Percentiles rank a stretch among this genome's conserved stretches.
phyloP scores from a whole-genome alignment of 1,284 basidiomycete species.

The Ganoderma meredithae region DNA sequence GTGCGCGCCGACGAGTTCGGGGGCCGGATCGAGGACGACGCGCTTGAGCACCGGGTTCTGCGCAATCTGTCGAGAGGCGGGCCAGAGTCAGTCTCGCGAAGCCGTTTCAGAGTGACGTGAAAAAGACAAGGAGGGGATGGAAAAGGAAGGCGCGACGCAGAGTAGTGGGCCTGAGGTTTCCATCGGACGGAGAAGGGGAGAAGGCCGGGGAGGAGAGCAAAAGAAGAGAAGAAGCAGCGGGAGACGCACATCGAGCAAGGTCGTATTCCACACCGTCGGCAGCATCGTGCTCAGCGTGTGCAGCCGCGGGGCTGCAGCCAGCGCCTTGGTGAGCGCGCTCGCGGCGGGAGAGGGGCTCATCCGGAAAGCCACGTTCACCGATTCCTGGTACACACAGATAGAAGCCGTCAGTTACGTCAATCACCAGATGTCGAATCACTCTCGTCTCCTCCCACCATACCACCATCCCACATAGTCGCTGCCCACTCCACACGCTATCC shows the following conservation, averaged over 20 bases:
- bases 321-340: slow-evolving; percentile 35
- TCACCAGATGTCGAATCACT: slow-evolving; percentile 8
- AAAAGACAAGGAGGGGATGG: slow-evolving; percentile 7
- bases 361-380: slow-evolving; percentile 55
- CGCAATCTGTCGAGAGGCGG: slow-evolving; percentile 33
- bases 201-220: slow-evolving; percentile 9
- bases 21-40: slow-evolving; percentile 37
- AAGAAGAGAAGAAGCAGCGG: slow-evolving; percentile 8
- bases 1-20: slow-evolving; percentile 37
- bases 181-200: slow-evolving; percentile 7
- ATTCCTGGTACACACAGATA: slow-evolving; percentile 44
- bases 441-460: slow-evolving; percentile 22
- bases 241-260: slow-evolving; percentile 38
- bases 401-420: slow-evolving; percentile 27
- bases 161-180: neutral
- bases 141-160: neutral
- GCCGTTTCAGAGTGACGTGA: slow-evolving; percentile 20
- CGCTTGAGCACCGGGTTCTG: slow-evolving; percentile 38
- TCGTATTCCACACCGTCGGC: slow-evolving; percentile 41
- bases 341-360: slow-evolving; percentile 43
- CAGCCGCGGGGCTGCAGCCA: slow-evolving; percentile 37
- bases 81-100: slow-evolving; percentile 1
- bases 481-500: neutral
- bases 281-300: slow-evolving; percentile 38
- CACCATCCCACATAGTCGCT: neutral